Conservation (phyloP, 352 stramenopile species). For the Pythium biforme region DNA sequence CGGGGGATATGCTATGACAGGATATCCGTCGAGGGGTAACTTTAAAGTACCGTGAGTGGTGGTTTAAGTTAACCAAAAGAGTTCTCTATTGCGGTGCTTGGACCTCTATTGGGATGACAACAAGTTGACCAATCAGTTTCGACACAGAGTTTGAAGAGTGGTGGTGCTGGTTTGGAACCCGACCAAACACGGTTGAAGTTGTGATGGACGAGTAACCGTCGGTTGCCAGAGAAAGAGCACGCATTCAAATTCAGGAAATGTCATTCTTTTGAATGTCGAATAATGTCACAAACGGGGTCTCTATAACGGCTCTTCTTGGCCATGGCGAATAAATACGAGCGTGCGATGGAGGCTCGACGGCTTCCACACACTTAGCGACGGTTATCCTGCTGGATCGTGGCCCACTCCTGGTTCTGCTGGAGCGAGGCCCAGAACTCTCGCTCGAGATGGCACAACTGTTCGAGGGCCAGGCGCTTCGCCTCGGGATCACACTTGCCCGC, state of each 20-base stretch:
- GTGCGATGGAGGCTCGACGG: background rate
- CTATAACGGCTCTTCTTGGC: too few species aligned
- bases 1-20: background rate
- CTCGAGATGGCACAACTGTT: constrained; percentile 47
- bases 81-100: background rate
- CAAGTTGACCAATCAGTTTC: constrained; percentile 1
- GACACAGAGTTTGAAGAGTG: constrained; percentile 6
- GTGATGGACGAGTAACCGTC: constrained; percentile 18
- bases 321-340: constrained; percentile 22
- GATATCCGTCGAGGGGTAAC: background rate
- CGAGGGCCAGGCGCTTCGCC: constrained; percentile 41
- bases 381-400: constrained; percentile 30
- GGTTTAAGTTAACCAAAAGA: background rate
- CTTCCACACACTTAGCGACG: constrained; percentile 13
- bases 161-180: constrained; percentile 7
- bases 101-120: background rate
- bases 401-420: constrained; percentile 59
- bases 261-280: constrained; percentile 10
- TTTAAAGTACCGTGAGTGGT: background rate
- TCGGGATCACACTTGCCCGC: constrained; percentile 57
- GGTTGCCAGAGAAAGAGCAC: background rate
- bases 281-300: constrained; percentile 19
- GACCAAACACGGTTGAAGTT: constrained; percentile 24
- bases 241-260: constrained; percentile 10
- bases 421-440: constrained; percentile 61